These are phyloP conservation scores for Stylosanthes scabra DNA, from an alignment of 331 rosid genomes.

Conservation along the genomic window DNA sequence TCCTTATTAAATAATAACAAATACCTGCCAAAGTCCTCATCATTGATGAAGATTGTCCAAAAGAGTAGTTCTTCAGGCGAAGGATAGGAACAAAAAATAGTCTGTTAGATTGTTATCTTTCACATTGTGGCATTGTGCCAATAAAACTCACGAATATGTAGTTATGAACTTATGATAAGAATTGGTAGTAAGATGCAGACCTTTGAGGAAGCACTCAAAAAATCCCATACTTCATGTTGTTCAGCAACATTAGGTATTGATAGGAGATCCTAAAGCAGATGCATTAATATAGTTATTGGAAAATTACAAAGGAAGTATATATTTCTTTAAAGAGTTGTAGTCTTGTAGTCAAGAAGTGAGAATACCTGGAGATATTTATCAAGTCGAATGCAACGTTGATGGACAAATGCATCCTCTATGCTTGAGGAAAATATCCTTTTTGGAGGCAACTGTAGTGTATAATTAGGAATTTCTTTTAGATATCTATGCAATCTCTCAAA, in stretches of 20 bases:
- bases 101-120: constrained; percentile 26
- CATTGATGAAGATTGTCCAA: constrained; percentile 93
- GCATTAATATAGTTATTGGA: constrained; percentile 21
- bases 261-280: constrained; percentile 71
- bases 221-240: constrained; percentile 99
- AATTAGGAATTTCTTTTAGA: constrained; percentile 94
- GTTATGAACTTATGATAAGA: constrained; percentile 21
- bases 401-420: constrained; percentile 97
- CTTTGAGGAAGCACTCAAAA: constrained; percentile 91
- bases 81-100: constrained; percentile 24
- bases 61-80: constrained; percentile 79
- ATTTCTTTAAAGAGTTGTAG: constrained; percentile 27
- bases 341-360: constrained; percentile 24
- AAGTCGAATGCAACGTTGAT: constrained; percentile 93
- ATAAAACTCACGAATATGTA: constrained; percentile 6
- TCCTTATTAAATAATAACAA: background rate
- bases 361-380: constrained; percentile 91
- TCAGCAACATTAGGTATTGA: constrained; percentile 97
- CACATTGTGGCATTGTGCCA: constrained; percentile 6
- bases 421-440: constrained; percentile 98
- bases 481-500: constrained; percentile 96
- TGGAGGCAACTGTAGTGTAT: constrained; percentile 89
- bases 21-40: constrained; percentile 97
- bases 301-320: background rate
- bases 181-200: constrained; percentile 50